A percentile compares a stretch with the other conserved stretches of the same genome.
Conservation (phyloP, 139 green algal genomes). For the Monoraphidium neglectum region DNA sequence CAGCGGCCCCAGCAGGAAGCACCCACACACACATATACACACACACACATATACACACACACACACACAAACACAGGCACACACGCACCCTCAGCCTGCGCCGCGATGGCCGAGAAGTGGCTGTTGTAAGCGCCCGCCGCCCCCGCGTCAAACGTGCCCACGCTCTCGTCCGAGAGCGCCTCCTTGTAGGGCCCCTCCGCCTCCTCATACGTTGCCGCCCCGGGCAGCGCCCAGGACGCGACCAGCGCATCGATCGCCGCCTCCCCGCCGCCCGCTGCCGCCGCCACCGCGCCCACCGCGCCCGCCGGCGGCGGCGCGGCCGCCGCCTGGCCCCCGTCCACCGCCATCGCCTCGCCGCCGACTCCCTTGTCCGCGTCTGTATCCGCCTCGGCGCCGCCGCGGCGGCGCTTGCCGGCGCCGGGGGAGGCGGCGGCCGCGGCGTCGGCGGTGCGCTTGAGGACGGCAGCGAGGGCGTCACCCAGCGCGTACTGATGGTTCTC, state of each 20-base stretch:
- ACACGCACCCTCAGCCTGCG: conserved; percentile 32
- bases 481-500: conserved; percentile 6
- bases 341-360: neutral
- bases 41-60: neutral
- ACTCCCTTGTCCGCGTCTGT: too few species aligned
- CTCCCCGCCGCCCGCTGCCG: conserved; percentile 23
- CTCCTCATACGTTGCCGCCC: conserved; percentile 22
- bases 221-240: neutral
- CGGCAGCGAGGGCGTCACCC: conserved; percentile 14
- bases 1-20: too few species aligned
- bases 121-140: conserved; percentile 62
- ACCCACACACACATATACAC: too few species aligned
- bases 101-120: conserved; percentile 48
- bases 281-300: conserved; percentile 12
- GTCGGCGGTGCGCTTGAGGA: neutral
- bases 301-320: neutral
- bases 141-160: conserved; percentile 61
- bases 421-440: too few species aligned
- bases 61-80: neutral
- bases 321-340: neutral
- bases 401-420: neutral
- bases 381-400: too few species aligned
- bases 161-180: conserved; percentile 40
- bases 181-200: conserved; percentile 49
- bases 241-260: neutral